A percentile compares a stretch with the other conserved stretches of the same genome.
These are phyloP conservation scores for Agrocybe pediades DNA, from an alignment of 768 basidiomycete species.

Conservation along the genomic window DNA sequence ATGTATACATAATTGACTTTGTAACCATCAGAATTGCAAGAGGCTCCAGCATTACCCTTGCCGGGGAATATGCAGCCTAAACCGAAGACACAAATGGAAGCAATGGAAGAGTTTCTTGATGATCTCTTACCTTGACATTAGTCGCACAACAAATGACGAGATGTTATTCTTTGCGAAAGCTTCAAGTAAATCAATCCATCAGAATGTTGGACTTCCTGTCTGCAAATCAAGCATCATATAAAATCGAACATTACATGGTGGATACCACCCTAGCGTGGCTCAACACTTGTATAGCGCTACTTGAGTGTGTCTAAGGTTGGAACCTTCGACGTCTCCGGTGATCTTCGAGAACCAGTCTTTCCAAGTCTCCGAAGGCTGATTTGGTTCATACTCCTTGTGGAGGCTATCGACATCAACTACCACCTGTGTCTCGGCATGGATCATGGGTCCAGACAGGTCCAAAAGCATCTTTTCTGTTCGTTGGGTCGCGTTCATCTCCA, in stretches of 20 bases:
- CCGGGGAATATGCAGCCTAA: constrained; percentile 25
- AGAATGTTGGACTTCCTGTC: no score
- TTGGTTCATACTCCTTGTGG: not conserved
- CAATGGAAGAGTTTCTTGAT: constrained; percentile 76
- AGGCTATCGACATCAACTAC: not conserved
- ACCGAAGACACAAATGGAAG: constrained; percentile 46
- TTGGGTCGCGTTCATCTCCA: not conserved
- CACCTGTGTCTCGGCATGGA: not conserved
- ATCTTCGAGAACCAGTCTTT: not conserved
- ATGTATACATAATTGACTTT: not conserved
- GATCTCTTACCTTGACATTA: constrained; percentile 46
- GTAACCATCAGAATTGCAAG: constrained; percentile 22
- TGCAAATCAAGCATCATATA: no score
- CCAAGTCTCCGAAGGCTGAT: not conserved
- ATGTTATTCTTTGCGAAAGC: no score
- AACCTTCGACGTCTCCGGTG: not conserved
- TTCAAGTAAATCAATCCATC: no score
- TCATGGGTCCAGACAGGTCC: no score
- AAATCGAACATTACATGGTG: no score
- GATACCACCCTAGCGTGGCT: not conserved
- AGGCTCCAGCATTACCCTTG: constrained; percentile 57
- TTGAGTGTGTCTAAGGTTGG: not conserved
- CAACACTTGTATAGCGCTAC: not conserved
- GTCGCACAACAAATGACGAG: not conserved
- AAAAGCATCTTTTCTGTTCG: not conserved